Evolutionary conservation across 2,329 filamentous ascomycete genomes (phyloP).

Genomic region (Aspergillus quadricinctus): DNA sequence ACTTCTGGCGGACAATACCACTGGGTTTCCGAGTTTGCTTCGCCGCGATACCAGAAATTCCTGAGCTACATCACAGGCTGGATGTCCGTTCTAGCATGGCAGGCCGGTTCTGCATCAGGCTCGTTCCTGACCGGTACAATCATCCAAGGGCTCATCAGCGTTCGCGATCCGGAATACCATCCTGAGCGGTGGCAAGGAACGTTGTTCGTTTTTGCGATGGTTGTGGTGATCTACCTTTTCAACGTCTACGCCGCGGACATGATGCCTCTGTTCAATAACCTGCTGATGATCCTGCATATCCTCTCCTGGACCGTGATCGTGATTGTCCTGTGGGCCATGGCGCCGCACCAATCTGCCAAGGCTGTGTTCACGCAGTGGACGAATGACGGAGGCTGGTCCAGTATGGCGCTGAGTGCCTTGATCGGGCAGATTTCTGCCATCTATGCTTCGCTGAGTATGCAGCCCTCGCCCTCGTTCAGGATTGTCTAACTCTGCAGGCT

Average conservation of each 20-base stretch:
- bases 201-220: constrained; percentile 45
- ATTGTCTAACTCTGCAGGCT: constrained; percentile 15
- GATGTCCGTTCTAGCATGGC: constrained; percentile 49
- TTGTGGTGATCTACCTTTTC: constrained; percentile 39
- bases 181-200: constrained; percentile 47
- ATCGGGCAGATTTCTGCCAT: constrained; percentile 35
- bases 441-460: constrained; percentile 25
- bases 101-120: constrained; percentile 46
- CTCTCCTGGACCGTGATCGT: constrained; percentile 34
- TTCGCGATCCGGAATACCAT: constrained; percentile 40
- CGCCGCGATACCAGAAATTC: constrained; percentile 46
- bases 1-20: constrained; percentile 57
- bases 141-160: constrained; percentile 43
- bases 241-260: constrained; percentile 33
- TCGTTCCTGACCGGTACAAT: constrained; percentile 47
- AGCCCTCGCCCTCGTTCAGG: not conserved
- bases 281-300: constrained; percentile 36
- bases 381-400: constrained; percentile 37
- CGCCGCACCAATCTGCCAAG: constrained; percentile 23
- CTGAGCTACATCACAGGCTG: constrained; percentile 53
- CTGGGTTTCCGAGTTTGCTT: constrained; percentile 54
- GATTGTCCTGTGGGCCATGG: constrained; percentile 29
- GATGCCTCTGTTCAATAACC: constrained; percentile 37
- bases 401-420: constrained; percentile 32
- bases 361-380: constrained; percentile 36